Evolutionary conservation across 768 basidiomycete species (phyloP).

Genomic region (Tulasnella calospora): DNA sequence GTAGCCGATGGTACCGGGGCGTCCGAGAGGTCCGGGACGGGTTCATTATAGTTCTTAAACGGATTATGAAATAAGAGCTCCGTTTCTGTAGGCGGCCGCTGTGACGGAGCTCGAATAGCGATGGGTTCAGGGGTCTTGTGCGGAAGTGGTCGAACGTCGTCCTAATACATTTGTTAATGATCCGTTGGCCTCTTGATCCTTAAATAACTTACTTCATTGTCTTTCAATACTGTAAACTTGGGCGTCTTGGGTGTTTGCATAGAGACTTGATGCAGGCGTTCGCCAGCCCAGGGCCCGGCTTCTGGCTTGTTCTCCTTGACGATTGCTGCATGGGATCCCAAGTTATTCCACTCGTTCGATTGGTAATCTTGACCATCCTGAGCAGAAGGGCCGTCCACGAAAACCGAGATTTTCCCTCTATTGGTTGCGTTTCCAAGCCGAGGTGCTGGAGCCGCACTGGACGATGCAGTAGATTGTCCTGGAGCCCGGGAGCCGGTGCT

Average conservation of each 20-base stretch:
- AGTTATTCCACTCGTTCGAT: constrained; percentile 40
- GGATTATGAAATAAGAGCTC: constrained; percentile 42
- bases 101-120: constrained; percentile 28
- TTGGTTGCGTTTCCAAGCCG: constrained; percentile 29
- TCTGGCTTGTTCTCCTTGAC: constrained; percentile 43
- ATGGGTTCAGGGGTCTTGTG: constrained; percentile 34
- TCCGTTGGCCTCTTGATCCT: not conserved
- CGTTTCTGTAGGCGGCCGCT: constrained; percentile 35
- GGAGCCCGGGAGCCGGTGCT: constrained; percentile 37
- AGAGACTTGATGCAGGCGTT: constrained; percentile 35
- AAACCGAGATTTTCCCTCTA: constrained; percentile 36
- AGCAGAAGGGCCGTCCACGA: constrained; percentile 32
- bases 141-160: constrained; percentile 3
- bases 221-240: constrained; percentile 43
- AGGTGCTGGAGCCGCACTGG: constrained; percentile 29
- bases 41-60: constrained; percentile 37
- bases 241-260: constrained; percentile 36
- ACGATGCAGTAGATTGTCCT: constrained; percentile 39
- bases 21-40: not conserved
- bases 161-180: constrained; percentile 8
- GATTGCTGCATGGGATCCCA: constrained; percentile 41
- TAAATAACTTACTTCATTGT: constrained; percentile 34
- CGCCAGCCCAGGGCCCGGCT: constrained; percentile 41
- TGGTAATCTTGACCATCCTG: not conserved
- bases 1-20: constrained; percentile 10